Conservation (phyloP, 2,329 filamentous ascomycete genomes). For the Sarocladium oryzae region DNA sequence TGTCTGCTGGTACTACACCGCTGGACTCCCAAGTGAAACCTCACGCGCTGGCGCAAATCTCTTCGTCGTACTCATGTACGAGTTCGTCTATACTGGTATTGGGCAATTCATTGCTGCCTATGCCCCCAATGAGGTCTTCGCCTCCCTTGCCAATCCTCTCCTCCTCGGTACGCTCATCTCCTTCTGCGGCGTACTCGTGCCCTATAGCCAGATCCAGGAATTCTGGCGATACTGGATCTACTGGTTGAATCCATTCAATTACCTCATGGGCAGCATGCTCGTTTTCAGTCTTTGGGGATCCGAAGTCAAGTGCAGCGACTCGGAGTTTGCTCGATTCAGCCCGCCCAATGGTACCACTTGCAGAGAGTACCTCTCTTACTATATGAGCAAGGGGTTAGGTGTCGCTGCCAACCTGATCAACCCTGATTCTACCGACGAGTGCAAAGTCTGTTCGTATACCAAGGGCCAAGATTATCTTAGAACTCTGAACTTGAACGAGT, state of each 20-base stretch:
- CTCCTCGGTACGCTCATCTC: constrained; percentile 40
- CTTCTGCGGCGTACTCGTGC: constrained; percentile 66
- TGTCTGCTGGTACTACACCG: constrained; percentile 60
- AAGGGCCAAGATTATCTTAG: constrained; percentile 49
- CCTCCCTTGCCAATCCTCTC: constrained; percentile 38
- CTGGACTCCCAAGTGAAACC: constrained; percentile 35
- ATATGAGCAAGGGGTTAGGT: constrained; percentile 28
- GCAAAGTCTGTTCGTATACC: constrained; percentile 51
- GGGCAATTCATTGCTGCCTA: constrained; percentile 41
- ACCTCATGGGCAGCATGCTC: constrained; percentile 44
- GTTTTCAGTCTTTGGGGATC: constrained; percentile 38
- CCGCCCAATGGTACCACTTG: constrained; percentile 44
- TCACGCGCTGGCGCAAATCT: not conserved
- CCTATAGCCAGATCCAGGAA: constrained; percentile 47
- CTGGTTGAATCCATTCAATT: constrained; percentile 49
- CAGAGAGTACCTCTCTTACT: constrained; percentile 43
- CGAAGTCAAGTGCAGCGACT: constrained; percentile 34
- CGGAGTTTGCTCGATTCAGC: constrained; percentile 40
- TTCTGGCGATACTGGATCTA: constrained; percentile 56
- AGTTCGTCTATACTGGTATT: constrained; percentile 34
- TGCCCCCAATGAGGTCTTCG: constrained; percentile 43
- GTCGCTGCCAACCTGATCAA: constrained; percentile 47
- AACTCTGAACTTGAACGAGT: constrained; percentile 47
- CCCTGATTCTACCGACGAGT: constrained; percentile 42
- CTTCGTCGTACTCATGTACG: constrained; percentile 29